phyloP scores from a whole-genome alignment of 2,329 filamentous ascomycete species.

The Colletotrichum paranaense region DNA sequence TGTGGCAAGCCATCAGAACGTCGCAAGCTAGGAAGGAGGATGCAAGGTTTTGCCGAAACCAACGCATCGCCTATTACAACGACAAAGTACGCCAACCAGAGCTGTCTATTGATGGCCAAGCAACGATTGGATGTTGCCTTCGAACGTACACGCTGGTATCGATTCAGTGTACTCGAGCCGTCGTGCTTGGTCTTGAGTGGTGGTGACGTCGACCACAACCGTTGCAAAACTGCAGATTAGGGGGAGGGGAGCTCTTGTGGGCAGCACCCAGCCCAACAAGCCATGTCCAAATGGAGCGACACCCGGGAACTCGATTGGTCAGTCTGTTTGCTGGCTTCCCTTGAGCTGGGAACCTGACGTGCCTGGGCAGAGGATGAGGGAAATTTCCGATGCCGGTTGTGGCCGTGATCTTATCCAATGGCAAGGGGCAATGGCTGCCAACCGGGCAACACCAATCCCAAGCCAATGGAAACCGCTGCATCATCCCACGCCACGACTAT shows the following conservation, averaged over 20 bases:
- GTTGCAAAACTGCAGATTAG: neutral
- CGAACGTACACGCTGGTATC: neutral
- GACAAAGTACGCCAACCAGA: neutral
- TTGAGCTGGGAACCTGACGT: neutral
- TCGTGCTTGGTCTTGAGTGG: neutral
- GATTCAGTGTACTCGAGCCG: neutral
- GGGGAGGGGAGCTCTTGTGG: neutral
- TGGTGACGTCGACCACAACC: slow-evolving; percentile 12
- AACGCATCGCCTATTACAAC: neutral
- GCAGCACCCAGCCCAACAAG: neutral
- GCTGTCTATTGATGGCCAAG: neutral
- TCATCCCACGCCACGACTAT: slow-evolving; percentile 19
- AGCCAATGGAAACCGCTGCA: slow-evolving; percentile 31
- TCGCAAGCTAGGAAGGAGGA: neutral
- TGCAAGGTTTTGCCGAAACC: neutral
- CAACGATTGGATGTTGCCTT: neutral
- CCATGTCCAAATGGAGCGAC: slow-evolving; percentile 12
- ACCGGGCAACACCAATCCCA: slow-evolving; percentile 13
- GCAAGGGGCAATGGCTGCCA: neutral
- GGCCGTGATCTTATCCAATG: slow-evolving; percentile 12
- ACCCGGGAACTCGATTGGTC: slow-evolving; percentile 13
- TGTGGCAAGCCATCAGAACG: slow-evolving; percentile 12
- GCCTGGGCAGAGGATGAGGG: slow-evolving; percentile 2
- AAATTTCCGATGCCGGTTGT: slow-evolving; percentile 32
- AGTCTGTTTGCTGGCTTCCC: neutral